Evolutionary conservation across 1,284 basidiomycete species (phyloP).

Genomic region (Hortiboletus rubellus): DNA sequence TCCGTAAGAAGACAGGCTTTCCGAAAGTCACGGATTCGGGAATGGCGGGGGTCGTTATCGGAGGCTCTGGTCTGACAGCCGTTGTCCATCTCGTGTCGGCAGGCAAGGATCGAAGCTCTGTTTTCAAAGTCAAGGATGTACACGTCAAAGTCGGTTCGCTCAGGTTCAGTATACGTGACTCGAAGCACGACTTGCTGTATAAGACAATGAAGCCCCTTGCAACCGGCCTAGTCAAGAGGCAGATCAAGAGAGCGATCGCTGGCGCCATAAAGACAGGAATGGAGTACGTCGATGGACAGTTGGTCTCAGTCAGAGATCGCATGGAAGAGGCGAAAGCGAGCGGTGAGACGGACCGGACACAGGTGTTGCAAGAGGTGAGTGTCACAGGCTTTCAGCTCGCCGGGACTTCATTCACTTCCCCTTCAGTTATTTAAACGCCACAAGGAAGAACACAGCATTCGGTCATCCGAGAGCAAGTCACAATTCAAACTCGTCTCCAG

Average conservation of each 20-base stretch:
- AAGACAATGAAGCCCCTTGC: constrained; percentile 78
- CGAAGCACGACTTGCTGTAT: constrained; percentile 90
- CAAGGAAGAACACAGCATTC: constrained; percentile 49
- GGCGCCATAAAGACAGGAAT: constrained; percentile 79
- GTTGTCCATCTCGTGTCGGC: constrained; percentile 65
- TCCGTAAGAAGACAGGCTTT: constrained; percentile 75
- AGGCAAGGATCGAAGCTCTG: constrained; percentile 62
- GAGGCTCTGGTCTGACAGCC: constrained; percentile 73
- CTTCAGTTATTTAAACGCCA: constrained; percentile 58
- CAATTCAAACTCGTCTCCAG: constrained; percentile 73
- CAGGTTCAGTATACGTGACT: constrained; percentile 89
- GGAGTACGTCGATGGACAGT: constrained; percentile 85
- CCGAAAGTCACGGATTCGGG: constrained; percentile 88
- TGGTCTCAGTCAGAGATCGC: constrained; percentile 75
- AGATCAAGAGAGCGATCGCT: constrained; percentile 82
- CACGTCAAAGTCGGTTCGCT: constrained; percentile 82
- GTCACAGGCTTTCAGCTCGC: too few relatives aligned
- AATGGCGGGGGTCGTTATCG: constrained; percentile 86
- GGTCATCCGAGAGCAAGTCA: constrained; percentile 48
- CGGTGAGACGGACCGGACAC: constrained; percentile 50
- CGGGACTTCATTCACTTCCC: background rate
- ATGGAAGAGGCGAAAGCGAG: constrained; percentile 68
- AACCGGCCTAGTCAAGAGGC: constrained; percentile 84
- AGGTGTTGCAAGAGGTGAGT: constrained; percentile 69
- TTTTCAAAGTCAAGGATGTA: constrained; percentile 80